Evolutionary conservation across 768 basidiomycete genomes (phyloP).

Genomic region (Dentipellis fragilis): DNA sequence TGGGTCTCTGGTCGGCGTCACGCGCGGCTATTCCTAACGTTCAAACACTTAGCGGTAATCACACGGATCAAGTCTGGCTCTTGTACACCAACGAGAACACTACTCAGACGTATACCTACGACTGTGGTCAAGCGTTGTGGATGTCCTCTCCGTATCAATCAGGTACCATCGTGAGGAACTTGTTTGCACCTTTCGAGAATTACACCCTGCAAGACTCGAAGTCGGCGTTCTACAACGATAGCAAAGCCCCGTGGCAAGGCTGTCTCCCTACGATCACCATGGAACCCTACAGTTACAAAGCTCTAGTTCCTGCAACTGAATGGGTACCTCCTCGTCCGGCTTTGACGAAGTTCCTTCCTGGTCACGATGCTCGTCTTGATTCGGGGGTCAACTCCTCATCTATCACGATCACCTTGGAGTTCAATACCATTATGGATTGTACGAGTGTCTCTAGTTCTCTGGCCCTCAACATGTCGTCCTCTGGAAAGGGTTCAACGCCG

Average conservation of each 20-base stretch:
- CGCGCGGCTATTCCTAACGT: conserved; percentile 47
- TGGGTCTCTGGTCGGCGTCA: conserved; percentile 80
- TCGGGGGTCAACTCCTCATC: conserved; percentile 34
- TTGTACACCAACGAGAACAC: conserved; percentile 80
- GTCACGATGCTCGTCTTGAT: conserved; percentile 72
- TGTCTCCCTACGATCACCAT: conserved; percentile 61
- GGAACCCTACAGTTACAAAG: conserved; percentile 73
- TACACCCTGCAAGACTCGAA: conserved; percentile 59
- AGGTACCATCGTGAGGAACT: conserved; percentile 55
- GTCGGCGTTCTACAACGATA: conserved; percentile 51
- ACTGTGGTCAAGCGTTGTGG: conserved; percentile 53
- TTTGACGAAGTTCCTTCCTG: conserved; percentile 72
- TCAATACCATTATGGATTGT: conserved; percentile 71
- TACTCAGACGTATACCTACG: conserved; percentile 51
- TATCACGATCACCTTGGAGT: conserved; percentile 67
- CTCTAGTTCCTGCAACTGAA: conserved; percentile 53
- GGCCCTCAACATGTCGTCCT: conserved; percentile 59
- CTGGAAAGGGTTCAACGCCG: conserved; percentile 49
- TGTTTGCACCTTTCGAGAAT: conserved; percentile 78
- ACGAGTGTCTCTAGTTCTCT: conserved; percentile 51
- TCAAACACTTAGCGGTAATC: conserved; percentile 55
- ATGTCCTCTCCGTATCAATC: conserved; percentile 71
- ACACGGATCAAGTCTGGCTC: conserved; percentile 69
- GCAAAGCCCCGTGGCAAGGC: conserved; percentile 56
- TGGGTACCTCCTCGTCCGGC: conserved; percentile 69